Evolutionary conservation across 352 stramenopile genomes (phyloP).

Genomic region (Phytopythium vexans): DNA sequence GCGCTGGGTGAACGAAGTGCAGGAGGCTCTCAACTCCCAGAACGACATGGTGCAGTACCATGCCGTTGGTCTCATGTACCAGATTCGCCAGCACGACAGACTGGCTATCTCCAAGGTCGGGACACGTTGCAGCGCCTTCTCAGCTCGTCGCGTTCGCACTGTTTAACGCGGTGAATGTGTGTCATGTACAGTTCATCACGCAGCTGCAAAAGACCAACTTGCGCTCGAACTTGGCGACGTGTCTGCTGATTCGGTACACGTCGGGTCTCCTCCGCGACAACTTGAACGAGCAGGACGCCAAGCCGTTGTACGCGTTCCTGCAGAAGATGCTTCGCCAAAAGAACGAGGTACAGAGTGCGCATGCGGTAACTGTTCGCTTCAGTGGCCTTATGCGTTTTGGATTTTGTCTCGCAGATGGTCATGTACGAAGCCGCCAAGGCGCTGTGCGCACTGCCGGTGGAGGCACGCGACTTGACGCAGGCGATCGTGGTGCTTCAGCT

Average conservation of each 20-base stretch:
- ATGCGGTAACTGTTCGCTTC: background rate
- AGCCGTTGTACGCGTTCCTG: constrained; percentile 88
- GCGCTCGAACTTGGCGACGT: constrained; percentile 93
- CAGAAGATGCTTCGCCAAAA: constrained; percentile 97
- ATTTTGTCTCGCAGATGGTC: constrained; percentile 89
- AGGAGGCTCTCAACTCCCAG: constrained; percentile 94
- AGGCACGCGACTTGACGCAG: constrained; percentile 94
- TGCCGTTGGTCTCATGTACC: constrained; percentile 97
- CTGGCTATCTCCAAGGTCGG: constrained; percentile 95
- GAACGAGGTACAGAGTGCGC: constrained; percentile 59
- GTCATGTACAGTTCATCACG: constrained; percentile 51
- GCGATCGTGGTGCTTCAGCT: constrained; percentile 98
- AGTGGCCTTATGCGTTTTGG: background rate
- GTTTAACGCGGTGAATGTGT: background rate
- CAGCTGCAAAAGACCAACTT: constrained; percentile 93
- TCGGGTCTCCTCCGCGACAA: constrained; percentile 88
- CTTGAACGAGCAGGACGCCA: constrained; percentile 73
- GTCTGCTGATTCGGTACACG: constrained; percentile 97
- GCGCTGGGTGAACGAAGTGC: constrained; percentile 97
- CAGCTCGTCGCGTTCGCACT: background rate
- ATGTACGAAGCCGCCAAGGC: constrained; percentile 98
- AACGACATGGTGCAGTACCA: constrained; percentile 99
- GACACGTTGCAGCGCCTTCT: no score
- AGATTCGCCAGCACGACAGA: constrained; percentile 98
- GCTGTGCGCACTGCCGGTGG: constrained; percentile 95